Base-by-base conservation (phyloP, 352 stramenopile species). In the Phytophthora parvispora region DNA sequence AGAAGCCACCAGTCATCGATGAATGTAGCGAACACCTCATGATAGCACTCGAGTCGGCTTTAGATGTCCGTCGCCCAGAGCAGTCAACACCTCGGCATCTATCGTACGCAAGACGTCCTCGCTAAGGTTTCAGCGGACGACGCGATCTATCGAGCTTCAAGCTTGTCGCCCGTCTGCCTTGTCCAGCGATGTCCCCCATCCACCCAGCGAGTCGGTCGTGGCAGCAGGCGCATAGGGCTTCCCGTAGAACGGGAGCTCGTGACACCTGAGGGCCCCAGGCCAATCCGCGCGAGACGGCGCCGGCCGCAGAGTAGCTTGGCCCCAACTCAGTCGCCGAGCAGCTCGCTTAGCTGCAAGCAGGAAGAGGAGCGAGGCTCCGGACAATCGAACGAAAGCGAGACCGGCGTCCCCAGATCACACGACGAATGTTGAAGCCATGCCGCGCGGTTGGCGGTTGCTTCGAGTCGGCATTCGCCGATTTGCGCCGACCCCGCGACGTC, bases 381-480 rank as follows among this genome's bases (percentile, higher is more conserved):
- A 48, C 40, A 48, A 48, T 52, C 48, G 27, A 55, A 40, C 18
- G 49, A 42, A 32, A 29, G 22, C 8, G 12, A 36, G 31, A 10
- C 31, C 20, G n/a, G n/a, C n/a, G n/a, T n/a, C 52, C 50, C 65
- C 50, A 73, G 51, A 67, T 56, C 47, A n/a, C 34, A 12, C 34
- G 34, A 40, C 34, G 34, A 40, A 40, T n/a, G 4, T 24, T 45
- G 38, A 45, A 45, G 18, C 38, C 38, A 40, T n/a, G 34, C 34
- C 13, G 34, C 12, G 5, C 34, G 34, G 34, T 15, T 5, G 34
- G 13, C 34, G 12, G 34, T 29, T 20, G 7, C n/a, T 24, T 48
- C 25, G 8, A 12, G 34, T 22, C 15, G 4, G 54, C 70, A 75
- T 67, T 78, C 47, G 31, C 20, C 45, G 51, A 64, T 68, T 72